Base-by-base conservation (phyloP, 2,329 filamentous ascomycete genomes). In the Calonectria henricotiae region DNA sequence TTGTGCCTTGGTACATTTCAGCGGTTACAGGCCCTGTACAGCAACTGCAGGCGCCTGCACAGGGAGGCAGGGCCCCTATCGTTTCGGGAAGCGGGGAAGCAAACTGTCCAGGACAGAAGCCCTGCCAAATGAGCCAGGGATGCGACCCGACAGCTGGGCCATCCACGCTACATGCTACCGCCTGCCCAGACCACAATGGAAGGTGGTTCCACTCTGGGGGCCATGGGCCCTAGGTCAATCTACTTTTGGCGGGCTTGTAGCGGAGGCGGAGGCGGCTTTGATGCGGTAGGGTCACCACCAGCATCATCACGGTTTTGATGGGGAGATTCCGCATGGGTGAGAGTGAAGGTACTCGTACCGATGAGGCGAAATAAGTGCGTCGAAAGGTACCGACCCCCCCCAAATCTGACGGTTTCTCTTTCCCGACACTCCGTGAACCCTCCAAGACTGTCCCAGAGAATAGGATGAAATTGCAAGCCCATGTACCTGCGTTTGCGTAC, bases 221-320 rank as follows among this genome's bases (percentile, higher is more conserved):
- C 27, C 37, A 61, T 61, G 25, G 55, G 39, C 37, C 55, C 55
- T 44, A 61, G 37, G 55, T 63, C 61, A 37, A 46, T 63, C 44
- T 41, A 25, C 58, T 44, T 44, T 62, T 54, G 30, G 55, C 60
- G 66, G 69, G 63, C 69, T 61, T 63, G 60, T 62, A 62, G 69
- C 60, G 66, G 51, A 41, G 64, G 71, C 64, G 71, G 69, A 73
- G 70, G 61, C 67, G 67, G 67, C 63, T 54, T 70, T 58, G 37
- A 51, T 47, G 51, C 35, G 62, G 49, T 66, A 55, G 58, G 37
- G 35, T 37, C 35, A 37, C 35, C 35, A 37, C 30, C 41, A 54
- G 43, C 55, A 44, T 23, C 55, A 61, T 41, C 32, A 44, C 55
- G 15, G 37, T 61, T 51, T 61, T 61, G 55, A 61, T 41, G 55